These are phyloP conservation scores for Babesia ovis DNA, from an alignment of 169 alveolate genomes.

Conservation along the genomic window DNA sequence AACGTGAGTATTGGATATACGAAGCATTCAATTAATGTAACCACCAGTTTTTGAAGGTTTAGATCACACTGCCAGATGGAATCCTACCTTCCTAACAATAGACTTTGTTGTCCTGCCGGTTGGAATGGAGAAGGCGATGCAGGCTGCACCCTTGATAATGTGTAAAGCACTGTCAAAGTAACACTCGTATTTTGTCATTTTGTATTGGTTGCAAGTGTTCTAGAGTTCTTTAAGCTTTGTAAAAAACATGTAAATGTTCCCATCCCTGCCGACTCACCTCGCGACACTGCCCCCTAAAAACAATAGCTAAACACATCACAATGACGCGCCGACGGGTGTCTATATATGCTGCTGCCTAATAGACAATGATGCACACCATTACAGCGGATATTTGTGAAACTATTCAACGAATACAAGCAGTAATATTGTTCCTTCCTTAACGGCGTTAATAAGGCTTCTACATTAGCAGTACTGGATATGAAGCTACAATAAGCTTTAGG, in stretches of 20 bases:
- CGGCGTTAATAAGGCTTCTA: background rate
- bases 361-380: constrained; percentile 1
- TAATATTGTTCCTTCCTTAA: background rate
- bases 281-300: no score
- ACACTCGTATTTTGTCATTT: constrained; percentile 59
- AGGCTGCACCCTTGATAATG: constrained; percentile 82
- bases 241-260: background rate
- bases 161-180: constrained; percentile 77
- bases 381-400: background rate
- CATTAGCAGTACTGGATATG: background rate
- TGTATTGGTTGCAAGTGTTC: background rate
- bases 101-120: constrained; percentile 78
- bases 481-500: no score
- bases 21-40: background rate
- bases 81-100: constrained; percentile 59
- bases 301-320: no score
- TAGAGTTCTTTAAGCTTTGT: background rate
- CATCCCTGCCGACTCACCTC: background rate
- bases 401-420: background rate
- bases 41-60: background rate
- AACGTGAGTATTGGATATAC: background rate
- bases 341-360: background rate
- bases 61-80: no score
- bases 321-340: no score
- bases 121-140: constrained; percentile 77